Evolutionary conservation across 306 rosid species (phyloP).

Genomic region (Sechiopsis laciniata): DNA sequence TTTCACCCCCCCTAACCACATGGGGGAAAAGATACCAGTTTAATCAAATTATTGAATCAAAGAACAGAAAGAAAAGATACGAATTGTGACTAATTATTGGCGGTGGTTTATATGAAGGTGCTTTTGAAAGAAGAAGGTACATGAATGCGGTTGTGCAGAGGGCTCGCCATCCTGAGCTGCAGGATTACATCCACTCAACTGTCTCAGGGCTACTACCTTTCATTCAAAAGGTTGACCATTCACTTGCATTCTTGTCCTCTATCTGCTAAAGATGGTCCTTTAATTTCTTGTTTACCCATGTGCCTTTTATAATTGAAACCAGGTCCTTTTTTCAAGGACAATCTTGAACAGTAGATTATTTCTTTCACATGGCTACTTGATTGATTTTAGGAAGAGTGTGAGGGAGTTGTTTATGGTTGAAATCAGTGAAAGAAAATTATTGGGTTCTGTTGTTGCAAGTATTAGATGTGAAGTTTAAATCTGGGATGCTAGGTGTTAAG

Average conservation of each 20-base stretch:
- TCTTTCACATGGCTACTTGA: constrained; percentile 11
- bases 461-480: not conserved
- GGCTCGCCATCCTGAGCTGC: constrained; percentile 75
- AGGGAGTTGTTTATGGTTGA: not conserved
- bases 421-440: not conserved
- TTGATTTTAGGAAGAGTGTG: constrained; percentile 4
- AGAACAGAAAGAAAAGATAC: not conserved
- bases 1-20: not conserved
- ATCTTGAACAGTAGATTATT: not conserved
- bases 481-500: not conserved
- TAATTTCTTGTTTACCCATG: constrained; percentile 7
- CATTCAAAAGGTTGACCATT: constrained; percentile 51
- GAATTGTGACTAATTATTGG: constrained; percentile 5
- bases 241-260: constrained; percentile 6
- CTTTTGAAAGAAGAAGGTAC: constrained; percentile 81
- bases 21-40: not conserved
- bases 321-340: constrained; percentile 11
- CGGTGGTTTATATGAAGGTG: constrained; percentile 45
- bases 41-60: not conserved
- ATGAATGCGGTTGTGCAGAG: constrained; percentile 80
- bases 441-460: constrained; percentile 12
- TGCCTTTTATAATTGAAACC: constrained; percentile 16
- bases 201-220: constrained; percentile 68
- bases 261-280: constrained; percentile 14
- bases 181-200: constrained; percentile 70